Evolutionary conservation across 83 land plant species (phyloP).

Genomic region (Picea abies): DNA sequence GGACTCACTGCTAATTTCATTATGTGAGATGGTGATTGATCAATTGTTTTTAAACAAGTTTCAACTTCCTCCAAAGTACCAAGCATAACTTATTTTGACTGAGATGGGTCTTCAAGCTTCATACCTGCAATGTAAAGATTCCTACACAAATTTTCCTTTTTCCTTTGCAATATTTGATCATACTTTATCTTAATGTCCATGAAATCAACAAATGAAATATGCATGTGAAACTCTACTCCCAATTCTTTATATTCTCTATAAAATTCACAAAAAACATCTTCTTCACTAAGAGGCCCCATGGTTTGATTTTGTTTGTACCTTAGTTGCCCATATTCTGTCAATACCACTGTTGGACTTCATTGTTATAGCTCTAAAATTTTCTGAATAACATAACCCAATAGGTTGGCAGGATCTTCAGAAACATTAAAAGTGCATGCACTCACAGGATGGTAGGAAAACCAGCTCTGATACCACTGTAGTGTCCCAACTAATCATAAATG

Average conservation of each 20-base stretch:
- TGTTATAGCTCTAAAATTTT: too few relatives aligned
- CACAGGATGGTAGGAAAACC: too few relatives aligned
- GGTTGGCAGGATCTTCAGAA: too few relatives aligned
- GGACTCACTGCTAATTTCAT: not conserved
- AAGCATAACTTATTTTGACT: not conserved
- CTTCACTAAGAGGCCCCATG: not conserved
- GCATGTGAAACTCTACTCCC: not conserved
- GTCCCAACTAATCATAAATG: too few relatives aligned
- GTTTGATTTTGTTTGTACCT: not conserved
- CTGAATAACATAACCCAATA: too few relatives aligned
- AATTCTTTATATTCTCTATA: not conserved
- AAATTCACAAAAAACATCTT: not conserved
- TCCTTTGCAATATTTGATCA: not conserved
- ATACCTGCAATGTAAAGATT: not conserved
- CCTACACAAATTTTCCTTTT: not conserved
- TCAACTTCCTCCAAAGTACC: not conserved
- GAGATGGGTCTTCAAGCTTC: conserved; percentile 1
- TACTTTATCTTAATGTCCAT: not conserved
- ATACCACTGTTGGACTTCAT: too few relatives aligned
- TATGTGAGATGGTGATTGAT: not conserved
- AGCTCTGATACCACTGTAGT: too few relatives aligned
- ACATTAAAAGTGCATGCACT: too few relatives aligned
- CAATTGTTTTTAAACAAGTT: not conserved
- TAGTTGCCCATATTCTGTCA: too few relatives aligned
- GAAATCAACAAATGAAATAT: not conserved